A percentile compares a stretch with the other conserved stretches of the same genome.
phyloP scores from a whole-genome alignment of 306 rosid species.

The Canavalia ensiformis region DNA sequence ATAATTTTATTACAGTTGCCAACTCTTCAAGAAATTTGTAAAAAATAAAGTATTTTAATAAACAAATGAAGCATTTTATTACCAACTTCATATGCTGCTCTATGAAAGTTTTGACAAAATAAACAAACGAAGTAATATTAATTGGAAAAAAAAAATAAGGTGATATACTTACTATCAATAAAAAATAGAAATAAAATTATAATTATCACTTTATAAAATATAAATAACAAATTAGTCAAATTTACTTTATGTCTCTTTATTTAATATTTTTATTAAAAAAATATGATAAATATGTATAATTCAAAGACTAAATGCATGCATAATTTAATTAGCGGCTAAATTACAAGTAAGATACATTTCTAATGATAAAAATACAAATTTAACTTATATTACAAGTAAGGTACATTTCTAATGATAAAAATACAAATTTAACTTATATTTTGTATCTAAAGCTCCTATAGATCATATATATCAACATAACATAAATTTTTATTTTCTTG shows the following conservation, averaged over 20 bases:
- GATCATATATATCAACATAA: neutral
- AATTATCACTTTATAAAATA: neutral
- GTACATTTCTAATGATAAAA: neutral
- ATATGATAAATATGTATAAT: neutral
- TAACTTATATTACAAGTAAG: neutral
- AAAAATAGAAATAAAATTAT: neutral
- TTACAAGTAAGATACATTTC: too few relatives aligned
- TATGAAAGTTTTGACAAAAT: too few relatives aligned
- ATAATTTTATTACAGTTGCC: too few relatives aligned
- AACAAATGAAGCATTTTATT: too few relatives aligned
- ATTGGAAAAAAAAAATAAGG: too few relatives aligned
- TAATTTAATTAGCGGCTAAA: neutral
- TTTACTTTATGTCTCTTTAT: neutral
- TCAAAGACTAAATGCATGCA: neutral
- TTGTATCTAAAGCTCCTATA: neutral
- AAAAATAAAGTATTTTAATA: too few relatives aligned
- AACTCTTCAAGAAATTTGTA: too few relatives aligned
- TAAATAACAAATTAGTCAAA: slow-evolving; percentile 1
- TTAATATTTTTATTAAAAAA: neutral
- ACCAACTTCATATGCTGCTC: too few relatives aligned
- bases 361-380: too few relatives aligned
- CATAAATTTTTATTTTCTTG: neutral
- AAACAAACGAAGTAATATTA: too few relatives aligned
- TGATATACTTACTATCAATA: too few relatives aligned
- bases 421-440: neutral